Evolutionary conservation across 371 early-diverging fungal species (phyloP), one percentile per base, ranked within the genome.

Genomic region (Mucor mucedo): DNA sequence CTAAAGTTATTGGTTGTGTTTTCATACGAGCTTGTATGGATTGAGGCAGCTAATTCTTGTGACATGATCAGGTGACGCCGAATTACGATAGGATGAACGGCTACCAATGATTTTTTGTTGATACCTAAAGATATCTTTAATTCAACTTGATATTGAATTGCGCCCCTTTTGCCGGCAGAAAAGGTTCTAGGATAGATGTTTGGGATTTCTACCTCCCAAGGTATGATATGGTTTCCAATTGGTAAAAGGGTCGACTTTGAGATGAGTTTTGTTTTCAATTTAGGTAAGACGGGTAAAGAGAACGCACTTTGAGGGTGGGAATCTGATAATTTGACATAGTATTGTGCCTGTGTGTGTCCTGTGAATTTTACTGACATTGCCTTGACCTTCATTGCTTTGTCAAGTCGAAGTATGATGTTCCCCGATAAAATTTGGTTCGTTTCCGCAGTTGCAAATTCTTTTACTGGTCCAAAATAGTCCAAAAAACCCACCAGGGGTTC

Each of bases 151-250:
- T 78, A 78, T 5, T 52, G 29, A 8, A 78, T 64, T 0, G 54
- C 50, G 1, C 71, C 75, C 47, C 70, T 62, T 59, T 75, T 67
- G 11, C 10, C 13, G 9, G 50, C 50, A 32, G 49, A 33, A 10
- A 71, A 62, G 4, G 66, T 67, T 27, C 70, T 66, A 7, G 69
- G 60, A 27, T 69, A 69, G 6, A 69, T 50, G 9, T 69, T 63
- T n/a, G 69, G 69, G 3, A 76, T 55, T 9, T 70, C 62, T 0
- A 76, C 27, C 55, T 72, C 73, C 76, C 76, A 76, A 4, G 76
- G 68, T 39, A 69, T 21, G 0, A 52, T 32, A 38, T 64, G 63
- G 6, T 60, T 50, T 27, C 69, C 69, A 2, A 32, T 10, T 13
- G 47, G 28, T 3, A 63, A 35, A 0, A 39, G 28, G 1, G 45